Base-by-base conservation (phyloP, 2,329 filamentous ascomycete species). In the Tolypocladium amazonense region DNA sequence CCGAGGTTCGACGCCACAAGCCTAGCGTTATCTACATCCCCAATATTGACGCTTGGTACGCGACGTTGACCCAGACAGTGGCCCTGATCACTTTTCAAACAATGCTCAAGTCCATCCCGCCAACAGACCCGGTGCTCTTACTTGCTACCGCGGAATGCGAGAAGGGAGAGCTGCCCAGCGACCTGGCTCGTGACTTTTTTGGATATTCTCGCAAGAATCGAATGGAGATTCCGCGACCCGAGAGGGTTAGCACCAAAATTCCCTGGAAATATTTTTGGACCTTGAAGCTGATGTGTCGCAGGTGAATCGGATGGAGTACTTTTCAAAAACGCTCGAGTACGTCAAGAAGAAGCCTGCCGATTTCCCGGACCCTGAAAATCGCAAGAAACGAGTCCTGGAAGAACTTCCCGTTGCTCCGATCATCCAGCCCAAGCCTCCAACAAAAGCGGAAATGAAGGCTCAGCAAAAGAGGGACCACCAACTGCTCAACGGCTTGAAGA, bases 1-100 rank as follows among this genome's bases (percentile, higher is more conserved):
- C 90, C 0, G 94, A 97, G 75, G 90, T 96, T 43, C 90, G 93
- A 72, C 87, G 92, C 43, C 92, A 97, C 71, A 97, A 96, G 72
- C 94, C 94, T 0, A 95, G 92, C 71, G 90, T 97, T 43, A 94
- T 99, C 57, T 97, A 92, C 73, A 89, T 99, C 52, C 93, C 94
- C 2, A 88, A 92, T 65, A 84, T 97, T 56, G 89, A 96, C 65
- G 83, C 88, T 9, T 99, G 94, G 94, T 93, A 91, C 70, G 76
- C 83, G 23, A 81, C 79, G 33, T 69, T 88, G 23, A 70, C 72
- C n/a, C 76, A 77, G 9, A 87, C 89, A 0, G 77, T 91, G 45
- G 84, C 87, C 3, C 84, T 96, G 59, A 87, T 87, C 39, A 94
- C 91, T 0, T 97, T 99, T 73, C 80, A 88, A 61, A 88, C 89